Evolutionary conservation across 2,329 filamentous ascomycete genomes (phyloP).

Genomic region (Knoxdaviesia capensis): DNA sequence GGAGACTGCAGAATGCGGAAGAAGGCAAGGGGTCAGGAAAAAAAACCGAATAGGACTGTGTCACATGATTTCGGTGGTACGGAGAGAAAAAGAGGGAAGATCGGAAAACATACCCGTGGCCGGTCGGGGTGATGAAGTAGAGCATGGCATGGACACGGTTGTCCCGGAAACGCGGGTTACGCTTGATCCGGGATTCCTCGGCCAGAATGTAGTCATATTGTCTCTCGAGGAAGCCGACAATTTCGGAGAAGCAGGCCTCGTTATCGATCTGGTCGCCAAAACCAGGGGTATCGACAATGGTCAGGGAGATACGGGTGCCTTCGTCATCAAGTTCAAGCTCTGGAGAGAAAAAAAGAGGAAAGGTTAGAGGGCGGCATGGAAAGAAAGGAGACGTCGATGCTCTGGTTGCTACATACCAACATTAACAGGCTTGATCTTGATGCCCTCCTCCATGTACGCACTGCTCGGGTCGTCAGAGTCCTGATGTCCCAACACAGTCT

Average conservation of each 20-base stretch:
- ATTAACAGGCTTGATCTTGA: constrained; percentile 96
- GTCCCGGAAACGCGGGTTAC: constrained; percentile 98
- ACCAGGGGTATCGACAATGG: constrained; percentile 94
- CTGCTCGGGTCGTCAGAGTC: constrained; percentile 77
- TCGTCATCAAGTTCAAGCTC: constrained; percentile 95
- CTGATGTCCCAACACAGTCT: constrained; percentile 77
- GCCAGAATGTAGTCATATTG: constrained; percentile 99
- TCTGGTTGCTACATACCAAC: constrained; percentile 42
- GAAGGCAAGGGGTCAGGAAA: too few species aligned
- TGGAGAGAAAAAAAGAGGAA: constrained; percentile 13
- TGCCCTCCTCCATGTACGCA: constrained; percentile 86
- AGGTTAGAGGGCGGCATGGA: not conserved
- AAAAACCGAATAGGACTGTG: too few species aligned
- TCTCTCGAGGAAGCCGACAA: constrained; percentile 93
- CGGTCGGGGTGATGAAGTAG: constrained; percentile 98
- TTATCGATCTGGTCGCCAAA: constrained; percentile 99
- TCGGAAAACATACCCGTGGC: constrained; percentile 54
- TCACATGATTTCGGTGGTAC: too few species aligned
- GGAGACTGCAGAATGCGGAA: constrained; percentile 39
- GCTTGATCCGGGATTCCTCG: constrained; percentile 99
- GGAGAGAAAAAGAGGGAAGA: too few species aligned
- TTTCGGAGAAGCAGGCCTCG: constrained; percentile 94
- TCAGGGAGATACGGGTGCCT: constrained; percentile 92
- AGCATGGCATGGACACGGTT: constrained; percentile 96
- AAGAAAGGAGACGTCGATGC: not conserved